Percentiles rank a stretch among this genome's conserved stretches.
Evolutionary conservation across 2,329 filamentous ascomycete genomes (phyloP).

Genomic region (Pseudogymnoascus sp.): DNA sequence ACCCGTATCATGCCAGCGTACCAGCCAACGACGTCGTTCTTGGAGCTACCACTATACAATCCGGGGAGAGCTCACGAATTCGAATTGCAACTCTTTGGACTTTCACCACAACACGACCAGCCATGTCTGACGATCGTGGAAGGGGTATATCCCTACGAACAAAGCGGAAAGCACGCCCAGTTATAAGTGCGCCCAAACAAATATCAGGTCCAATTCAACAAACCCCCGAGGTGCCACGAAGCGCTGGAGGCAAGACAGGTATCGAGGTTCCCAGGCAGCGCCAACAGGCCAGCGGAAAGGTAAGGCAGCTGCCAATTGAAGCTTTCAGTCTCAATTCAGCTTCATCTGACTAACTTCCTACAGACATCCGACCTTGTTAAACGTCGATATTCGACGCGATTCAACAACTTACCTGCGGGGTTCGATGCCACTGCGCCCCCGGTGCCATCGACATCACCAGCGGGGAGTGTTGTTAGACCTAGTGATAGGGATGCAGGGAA

Average conservation of each 20-base stretch:
- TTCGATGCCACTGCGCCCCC: constrained; percentile 59
- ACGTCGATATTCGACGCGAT: constrained; percentile 85
- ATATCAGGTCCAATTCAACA: constrained; percentile 53
- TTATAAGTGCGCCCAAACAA: constrained; percentile 53
- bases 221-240: constrained; percentile 35
- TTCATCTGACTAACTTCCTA: constrained; percentile 11
- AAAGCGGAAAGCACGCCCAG: constrained; percentile 52
- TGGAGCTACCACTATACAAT: not conserved
- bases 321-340: not conserved
- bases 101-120: constrained; percentile 7
- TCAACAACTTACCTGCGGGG: constrained; percentile 66
- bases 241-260: constrained; percentile 27
- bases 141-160: constrained; percentile 53
- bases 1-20: not conserved
- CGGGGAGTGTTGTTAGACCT: constrained; percentile 39
- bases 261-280: constrained; percentile 34
- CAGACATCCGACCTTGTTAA: constrained; percentile 78
- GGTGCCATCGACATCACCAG: constrained; percentile 59
- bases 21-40: constrained; percentile 1
- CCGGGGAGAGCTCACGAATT: not conserved
- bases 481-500: constrained; percentile 21
- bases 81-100: constrained; percentile 1
- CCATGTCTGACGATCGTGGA: constrained; percentile 53
- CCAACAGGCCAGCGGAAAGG: constrained; percentile 47
- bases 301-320: constrained; percentile 21